Base-by-base conservation (phyloP, 2,329 filamentous ascomycete genomes). In the Stagonosporopsis rhizophila region DNA sequence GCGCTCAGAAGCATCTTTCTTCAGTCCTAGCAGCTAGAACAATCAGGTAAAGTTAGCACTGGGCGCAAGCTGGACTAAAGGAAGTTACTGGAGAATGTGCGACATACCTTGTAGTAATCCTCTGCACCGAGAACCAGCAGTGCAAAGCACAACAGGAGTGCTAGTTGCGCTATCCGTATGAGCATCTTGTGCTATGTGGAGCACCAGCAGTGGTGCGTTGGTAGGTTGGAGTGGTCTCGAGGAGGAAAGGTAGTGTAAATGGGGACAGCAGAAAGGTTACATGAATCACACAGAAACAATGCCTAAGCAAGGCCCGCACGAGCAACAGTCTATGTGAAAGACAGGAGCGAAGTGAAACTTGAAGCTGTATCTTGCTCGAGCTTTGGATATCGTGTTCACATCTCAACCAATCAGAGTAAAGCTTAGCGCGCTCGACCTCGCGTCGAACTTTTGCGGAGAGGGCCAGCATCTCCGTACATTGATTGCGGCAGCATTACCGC, bases 1-100 rank as follows among this genome's bases (percentile, higher is more conserved):
- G 70, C 88, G 88, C 50, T 96, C 92, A 42, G 86, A 88, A 15
- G 94, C 94, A 58, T 88, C 82, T 70, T 87, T 92, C 70, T 89
- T 85, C 61, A 99, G 79, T 51, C 90, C 92, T 23, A 99, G 86
- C 56, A 96, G 79, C 87, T 96, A 80, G 61, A 80, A 11, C 25
- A 34, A 27, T 15, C 25, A 11, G 28, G 28, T 30, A 8, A 27
- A 28, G 60, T 73, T 37, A 73, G 65, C 52, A 44, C 23, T 17
- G 25, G 17, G 23, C 25, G 20, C 28, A 41, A 44, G 23, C 41
- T 38, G 6, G 15, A 35, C 28, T 19, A 30, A 40, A n/a, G n/a
- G n/a, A n/a, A n/a, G n/a, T n/a, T 37, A 46, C 35, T 15, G n/a
- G 20, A 4, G 6, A 2, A 12, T 1, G 15, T 12, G 1, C 19